These are phyloP conservation scores for Termitomyces sp. DNA, from an alignment of 768 basidiomycete species.

Conservation along the genomic window DNA sequence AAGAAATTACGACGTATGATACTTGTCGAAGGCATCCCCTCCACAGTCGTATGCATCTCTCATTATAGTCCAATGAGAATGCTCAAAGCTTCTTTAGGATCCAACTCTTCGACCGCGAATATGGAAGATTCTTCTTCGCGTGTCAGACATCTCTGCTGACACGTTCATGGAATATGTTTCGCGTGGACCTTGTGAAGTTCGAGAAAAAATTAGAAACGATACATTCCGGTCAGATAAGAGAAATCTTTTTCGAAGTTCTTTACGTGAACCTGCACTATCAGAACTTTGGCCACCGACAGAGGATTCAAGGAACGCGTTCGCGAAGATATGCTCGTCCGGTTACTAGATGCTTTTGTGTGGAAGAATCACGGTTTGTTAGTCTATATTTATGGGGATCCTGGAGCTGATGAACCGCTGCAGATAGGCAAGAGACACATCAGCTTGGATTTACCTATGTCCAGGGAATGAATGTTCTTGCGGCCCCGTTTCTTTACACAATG, in stretches of 20 bases:
- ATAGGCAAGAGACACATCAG: slow-evolving; percentile 73
- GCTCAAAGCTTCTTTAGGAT: slow-evolving; percentile 39
- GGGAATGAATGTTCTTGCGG: slow-evolving; percentile 98
- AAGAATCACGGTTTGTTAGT: slow-evolving; percentile 67
- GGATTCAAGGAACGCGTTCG: slow-evolving; percentile 97
- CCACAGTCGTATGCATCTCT: slow-evolving; percentile 52
- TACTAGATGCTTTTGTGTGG: slow-evolving; percentile 99
- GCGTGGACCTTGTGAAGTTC: slow-evolving; percentile 81
- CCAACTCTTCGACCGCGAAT: slow-evolving; percentile 81
- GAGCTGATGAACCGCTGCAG: slow-evolving; percentile 30
- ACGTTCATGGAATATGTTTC: slow-evolving; percentile 76
- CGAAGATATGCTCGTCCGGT: slow-evolving; percentile 93
- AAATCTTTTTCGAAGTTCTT: not conserved
- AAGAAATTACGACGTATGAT: slow-evolving; percentile 86
- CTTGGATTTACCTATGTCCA: slow-evolving; percentile 95
- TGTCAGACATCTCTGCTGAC: slow-evolving; percentile 74
- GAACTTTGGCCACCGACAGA: slow-evolving; percentile 92
- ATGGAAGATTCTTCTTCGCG: slow-evolving; percentile 91
- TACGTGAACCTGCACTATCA: slow-evolving; percentile 18
- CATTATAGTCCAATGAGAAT: not conserved
- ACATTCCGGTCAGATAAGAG: slow-evolving; percentile 71
- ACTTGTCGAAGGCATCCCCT: slow-evolving; percentile 88
- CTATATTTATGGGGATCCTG: not conserved
- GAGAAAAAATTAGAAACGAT: slow-evolving; percentile 94
- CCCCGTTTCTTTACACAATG: slow-evolving; percentile 96